Evolutionary conservation across 1,284 basidiomycete species (phyloP), one percentile per base, ranked within the genome.

Genomic region (Marasmius sp.): DNA sequence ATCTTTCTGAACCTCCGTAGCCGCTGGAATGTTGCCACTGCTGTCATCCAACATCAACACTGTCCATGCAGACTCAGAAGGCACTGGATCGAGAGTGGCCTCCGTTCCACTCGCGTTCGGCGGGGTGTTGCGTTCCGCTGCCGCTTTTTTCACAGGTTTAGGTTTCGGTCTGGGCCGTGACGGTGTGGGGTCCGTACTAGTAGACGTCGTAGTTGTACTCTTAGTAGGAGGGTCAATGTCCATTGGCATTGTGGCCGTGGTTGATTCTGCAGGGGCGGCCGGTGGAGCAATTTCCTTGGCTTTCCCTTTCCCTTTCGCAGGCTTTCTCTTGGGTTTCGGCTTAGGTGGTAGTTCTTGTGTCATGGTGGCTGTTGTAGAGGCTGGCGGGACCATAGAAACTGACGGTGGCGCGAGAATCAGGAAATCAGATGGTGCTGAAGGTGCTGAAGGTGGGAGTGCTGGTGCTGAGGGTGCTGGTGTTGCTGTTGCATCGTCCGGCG

Each of bases 231-330:
- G 12, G 20, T 37, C 52, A 16, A 54, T n/a, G 16, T 34, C 52
- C 52, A 54, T 54, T 11, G 27, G 34, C 11, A 37, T 36, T 36
- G 50, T 9, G 2, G 20, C 20, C 14, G 50, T 11, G 27, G 27
- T 14, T 33, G 52, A 8, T 16, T 37, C 52, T 1, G 10, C 6
- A 36, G 27, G 36, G 20, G 34, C n/a, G 18, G 16, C 34, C 20
- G 50, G 16, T n/a, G 16, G 18, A 16, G 50, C 20, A 48, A 58
- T 58, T 37, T 34, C 48, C 33, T 65, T 62, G 10, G 49, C 48
- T 27, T 66, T 66, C 14, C 66, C 67, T 63, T 57, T 61, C n/a
- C 36, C 49, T 52, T 61, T 51, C 9, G 38, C 47, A n/a, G 48
- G 36, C 22, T 18, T 11, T 22, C 34, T 38, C 38, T 45, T 48